These are phyloP conservation scores for Debaryomyces udenii DNA, from an alignment of 1,139 yeast species.

Conservation along the genomic window DNA sequence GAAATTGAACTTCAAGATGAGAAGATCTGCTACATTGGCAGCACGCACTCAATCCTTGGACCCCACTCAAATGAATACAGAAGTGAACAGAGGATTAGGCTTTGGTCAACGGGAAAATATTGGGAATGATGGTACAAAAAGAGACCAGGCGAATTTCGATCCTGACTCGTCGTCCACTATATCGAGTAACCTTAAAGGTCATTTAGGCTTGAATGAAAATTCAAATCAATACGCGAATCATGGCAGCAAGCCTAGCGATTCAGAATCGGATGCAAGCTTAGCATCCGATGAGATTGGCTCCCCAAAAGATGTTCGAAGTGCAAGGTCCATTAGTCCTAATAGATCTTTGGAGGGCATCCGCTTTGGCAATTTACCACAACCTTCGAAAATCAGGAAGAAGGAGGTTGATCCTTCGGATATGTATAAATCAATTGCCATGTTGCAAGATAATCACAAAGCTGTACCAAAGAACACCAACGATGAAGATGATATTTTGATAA, in stretches of 20 bases:
- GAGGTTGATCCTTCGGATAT: conserved; percentile 81
- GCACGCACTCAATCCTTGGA: conserved; percentile 48
- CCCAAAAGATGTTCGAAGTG: conserved; percentile 6
- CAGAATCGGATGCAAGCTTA: conserved; percentile 7
- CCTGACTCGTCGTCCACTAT: conserved; percentile 22
- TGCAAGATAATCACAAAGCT: conserved; percentile 51
- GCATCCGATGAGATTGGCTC: conserved; percentile 1
- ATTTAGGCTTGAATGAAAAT: conserved; percentile 6
- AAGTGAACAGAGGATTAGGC: conserved; percentile 41
- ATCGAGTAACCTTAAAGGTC: background rate
- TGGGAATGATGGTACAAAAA: background rate
- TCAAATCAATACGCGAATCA: conserved; percentile 18
- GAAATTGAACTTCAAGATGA: conserved; percentile 73
- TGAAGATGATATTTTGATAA: conserved; percentile 81
- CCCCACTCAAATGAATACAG: conserved; percentile 40
- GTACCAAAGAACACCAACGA: conserved; percentile 29
- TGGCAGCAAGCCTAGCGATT: conserved; percentile 45
- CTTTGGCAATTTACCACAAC: conserved; percentile 46
- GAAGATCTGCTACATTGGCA: conserved; percentile 76
- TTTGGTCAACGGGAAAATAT: conserved; percentile 11
- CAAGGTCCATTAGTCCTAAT: conserved; percentile 5
- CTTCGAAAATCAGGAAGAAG: conserved; percentile 37
- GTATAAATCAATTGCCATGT: conserved; percentile 79
- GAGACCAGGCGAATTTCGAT: conserved; percentile 12
- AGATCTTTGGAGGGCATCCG: conserved; percentile 30